phyloP scores from a whole-genome alignment of 768 basidiomycete species.

The Lentinula edodes region DNA sequence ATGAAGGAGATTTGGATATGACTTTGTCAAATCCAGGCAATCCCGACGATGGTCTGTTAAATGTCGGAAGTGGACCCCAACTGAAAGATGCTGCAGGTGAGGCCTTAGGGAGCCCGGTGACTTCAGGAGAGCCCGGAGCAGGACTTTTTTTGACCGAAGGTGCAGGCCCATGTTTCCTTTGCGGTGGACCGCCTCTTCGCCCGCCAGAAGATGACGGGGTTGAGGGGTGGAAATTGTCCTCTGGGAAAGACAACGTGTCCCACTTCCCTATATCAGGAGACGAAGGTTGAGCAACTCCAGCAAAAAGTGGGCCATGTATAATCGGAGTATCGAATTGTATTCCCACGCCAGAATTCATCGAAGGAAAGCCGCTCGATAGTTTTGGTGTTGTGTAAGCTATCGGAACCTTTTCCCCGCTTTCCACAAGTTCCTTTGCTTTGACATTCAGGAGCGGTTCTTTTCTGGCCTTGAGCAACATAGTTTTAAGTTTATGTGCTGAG shows the following conservation, averaged over 20 bases:
- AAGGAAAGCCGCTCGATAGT: not conserved
- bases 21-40: constrained; percentile 5
- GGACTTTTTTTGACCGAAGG: constrained; percentile 28
- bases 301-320: constrained; percentile 21
- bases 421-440: constrained; percentile 33
- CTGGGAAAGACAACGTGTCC: constrained; percentile 28
- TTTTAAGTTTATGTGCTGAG: constrained; percentile 65
- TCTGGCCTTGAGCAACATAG: constrained; percentile 54
- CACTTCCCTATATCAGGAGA: not conserved
- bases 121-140: constrained; percentile 10
- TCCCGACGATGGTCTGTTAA: constrained; percentile 20
- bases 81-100: constrained; percentile 32
- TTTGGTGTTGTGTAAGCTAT: constrained; percentile 32
- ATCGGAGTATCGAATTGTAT: constrained; percentile 9
- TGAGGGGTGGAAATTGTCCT: constrained; percentile 37
- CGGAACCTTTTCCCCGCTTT: constrained; percentile 19
- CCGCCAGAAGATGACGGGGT: constrained; percentile 22
- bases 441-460: constrained; percentile 64
- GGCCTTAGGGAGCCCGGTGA: constrained; percentile 21
- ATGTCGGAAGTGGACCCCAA: constrained; percentile 59
- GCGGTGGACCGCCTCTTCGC: constrained; percentile 19
- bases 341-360: not conserved
- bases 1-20: not conserved
- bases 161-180: not conserved
- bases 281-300: constrained; percentile 6